These are phyloP conservation scores for Plasmopara halstedii DNA, from an alignment of 352 stramenopile genomes.

Conservation along the genomic window DNA sequence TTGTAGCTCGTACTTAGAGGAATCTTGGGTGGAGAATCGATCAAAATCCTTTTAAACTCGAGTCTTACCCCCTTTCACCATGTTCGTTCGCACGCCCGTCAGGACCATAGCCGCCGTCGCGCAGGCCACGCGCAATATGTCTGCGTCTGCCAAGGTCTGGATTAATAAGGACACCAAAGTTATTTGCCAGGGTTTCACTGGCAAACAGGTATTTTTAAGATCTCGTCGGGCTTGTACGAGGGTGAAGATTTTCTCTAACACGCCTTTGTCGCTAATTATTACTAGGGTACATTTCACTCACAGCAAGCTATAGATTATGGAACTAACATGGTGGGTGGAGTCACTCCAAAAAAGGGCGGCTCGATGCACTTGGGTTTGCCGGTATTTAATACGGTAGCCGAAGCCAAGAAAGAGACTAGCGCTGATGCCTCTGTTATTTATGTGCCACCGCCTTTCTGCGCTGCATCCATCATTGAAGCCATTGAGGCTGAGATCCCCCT, in stretches of 20 bases:
- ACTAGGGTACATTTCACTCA: slow-evolving; percentile 97
- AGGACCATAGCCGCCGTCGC: slow-evolving; percentile 28
- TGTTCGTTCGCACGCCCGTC: slow-evolving; percentile 53
- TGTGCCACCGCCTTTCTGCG: slow-evolving; percentile 97
- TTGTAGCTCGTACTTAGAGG: slow-evolving; percentile 19
- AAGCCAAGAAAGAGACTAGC: slow-evolving; percentile 82
- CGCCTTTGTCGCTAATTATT: slow-evolving; percentile 2
- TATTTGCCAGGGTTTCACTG: slow-evolving; percentile 99
- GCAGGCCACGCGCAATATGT: slow-evolving; percentile 71
- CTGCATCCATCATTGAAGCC: slow-evolving; percentile 97
- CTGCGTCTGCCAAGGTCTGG: slow-evolving; percentile 98
- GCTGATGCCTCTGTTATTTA: slow-evolving; percentile 98
- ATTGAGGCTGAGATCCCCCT: slow-evolving; percentile 95
- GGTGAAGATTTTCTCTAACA: slow-evolving; percentile 5
- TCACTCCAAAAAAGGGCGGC: slow-evolving; percentile 98
- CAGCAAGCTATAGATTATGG: slow-evolving; percentile 99
- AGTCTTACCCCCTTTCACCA: slow-evolving; percentile 16
- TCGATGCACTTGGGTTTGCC: slow-evolving; percentile 95
- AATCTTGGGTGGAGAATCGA: slow-evolving; percentile 20
- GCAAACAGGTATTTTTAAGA: slow-evolving; percentile 90
- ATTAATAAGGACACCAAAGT: slow-evolving; percentile 99
- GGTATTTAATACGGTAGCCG: slow-evolving; percentile 97
- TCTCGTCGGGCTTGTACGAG: not conserved
- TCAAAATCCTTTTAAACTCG: slow-evolving; percentile 13
- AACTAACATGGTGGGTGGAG: slow-evolving; percentile 98